Evolutionary conservation across 805 yeast species (phyloP).

Genomic region (Starmerella ratchasimensis): DNA sequence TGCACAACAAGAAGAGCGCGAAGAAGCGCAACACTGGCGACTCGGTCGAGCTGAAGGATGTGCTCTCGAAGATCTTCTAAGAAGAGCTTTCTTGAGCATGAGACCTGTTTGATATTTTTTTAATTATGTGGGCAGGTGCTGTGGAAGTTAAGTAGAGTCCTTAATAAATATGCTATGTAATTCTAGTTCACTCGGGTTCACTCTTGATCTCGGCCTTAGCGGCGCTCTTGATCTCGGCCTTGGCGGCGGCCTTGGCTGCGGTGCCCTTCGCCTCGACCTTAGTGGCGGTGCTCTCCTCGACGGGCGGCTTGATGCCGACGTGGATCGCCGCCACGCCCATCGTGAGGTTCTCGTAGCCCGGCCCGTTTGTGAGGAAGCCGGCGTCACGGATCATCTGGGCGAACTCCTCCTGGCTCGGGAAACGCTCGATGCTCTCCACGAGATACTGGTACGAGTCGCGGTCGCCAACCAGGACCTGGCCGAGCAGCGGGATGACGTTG

Average conservation of each 20-base stretch:
- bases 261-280: no score
- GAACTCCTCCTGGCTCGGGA: constrained; percentile 86
- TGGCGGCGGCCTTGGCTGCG: no score
- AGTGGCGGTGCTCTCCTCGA: neutral
- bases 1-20: constrained; percentile 1
- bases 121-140: neutral
- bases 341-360: constrained; percentile 86
- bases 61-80: constrained; percentile 20
- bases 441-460: constrained; percentile 91
- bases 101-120: neutral
- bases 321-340: constrained; percentile 95
- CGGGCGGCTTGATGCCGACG: constrained; percentile 73
- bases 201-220: no score
- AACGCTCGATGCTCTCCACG: constrained; percentile 83
- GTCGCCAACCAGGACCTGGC: constrained; percentile 89
- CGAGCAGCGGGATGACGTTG: constrained; percentile 80
- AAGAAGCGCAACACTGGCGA: neutral
- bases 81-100: no score
- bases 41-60: constrained; percentile 14
- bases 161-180: no score
- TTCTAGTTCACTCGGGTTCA: no score
- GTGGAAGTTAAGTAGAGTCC: no score
- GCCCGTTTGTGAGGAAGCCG: constrained; percentile 80
- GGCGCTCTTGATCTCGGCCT: no score
- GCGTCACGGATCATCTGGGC: constrained; percentile 86